Percentiles rank a stretch among this genome's conserved stretches.
Evolutionary conservation across 495 filamentous ascomycete species (phyloP).

Genomic region (Rusavskia elegans): DNA sequence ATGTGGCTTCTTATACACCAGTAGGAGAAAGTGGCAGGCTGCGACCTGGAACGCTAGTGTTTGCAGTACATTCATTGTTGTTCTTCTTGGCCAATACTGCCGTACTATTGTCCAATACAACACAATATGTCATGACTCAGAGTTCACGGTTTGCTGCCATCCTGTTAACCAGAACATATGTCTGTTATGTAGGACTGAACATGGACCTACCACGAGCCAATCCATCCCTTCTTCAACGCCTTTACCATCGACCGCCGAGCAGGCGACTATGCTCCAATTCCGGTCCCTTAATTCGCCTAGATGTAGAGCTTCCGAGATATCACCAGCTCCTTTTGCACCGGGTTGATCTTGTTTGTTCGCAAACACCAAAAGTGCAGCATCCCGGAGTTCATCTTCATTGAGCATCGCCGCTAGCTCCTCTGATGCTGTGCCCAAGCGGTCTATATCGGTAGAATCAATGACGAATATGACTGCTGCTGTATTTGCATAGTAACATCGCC

Average conservation of each 20-base stretch:
- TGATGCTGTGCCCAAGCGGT: conserved; percentile 76
- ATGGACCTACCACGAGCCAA: conserved; percentile 75
- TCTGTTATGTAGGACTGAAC: neutral
- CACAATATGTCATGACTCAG: conserved; percentile 16
- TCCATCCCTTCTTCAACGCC: conserved; percentile 96
- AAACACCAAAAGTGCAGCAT: conserved; percentile 85
- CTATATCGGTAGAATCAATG: conserved; percentile 93
- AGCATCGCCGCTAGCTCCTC: conserved; percentile 92
- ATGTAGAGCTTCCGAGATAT: conserved; percentile 84
- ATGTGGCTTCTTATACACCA: no score
- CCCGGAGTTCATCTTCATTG: conserved; percentile 87
- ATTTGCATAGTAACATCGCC: conserved; percentile 98
- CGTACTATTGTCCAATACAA: neutral
- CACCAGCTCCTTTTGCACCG: conserved; percentile 87
- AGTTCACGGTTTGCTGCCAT: conserved; percentile 20
- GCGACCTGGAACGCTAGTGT: no score
- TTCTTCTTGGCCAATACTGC: no score
- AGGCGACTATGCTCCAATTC: conserved; percentile 98
- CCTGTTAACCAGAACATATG: neutral
- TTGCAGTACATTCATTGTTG: no score
- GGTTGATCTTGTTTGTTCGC: conserved; percentile 99
- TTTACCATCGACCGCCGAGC: conserved; percentile 87
- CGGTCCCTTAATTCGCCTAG: conserved; percentile 82
- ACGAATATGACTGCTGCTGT: conserved; percentile 99
- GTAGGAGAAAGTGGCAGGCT: no score